Evolutionary conservation across 1,284 basidiomycete species (phyloP), one percentile per base, ranked within the genome.

Genomic region (Malassezia vespertilionis): DNA sequence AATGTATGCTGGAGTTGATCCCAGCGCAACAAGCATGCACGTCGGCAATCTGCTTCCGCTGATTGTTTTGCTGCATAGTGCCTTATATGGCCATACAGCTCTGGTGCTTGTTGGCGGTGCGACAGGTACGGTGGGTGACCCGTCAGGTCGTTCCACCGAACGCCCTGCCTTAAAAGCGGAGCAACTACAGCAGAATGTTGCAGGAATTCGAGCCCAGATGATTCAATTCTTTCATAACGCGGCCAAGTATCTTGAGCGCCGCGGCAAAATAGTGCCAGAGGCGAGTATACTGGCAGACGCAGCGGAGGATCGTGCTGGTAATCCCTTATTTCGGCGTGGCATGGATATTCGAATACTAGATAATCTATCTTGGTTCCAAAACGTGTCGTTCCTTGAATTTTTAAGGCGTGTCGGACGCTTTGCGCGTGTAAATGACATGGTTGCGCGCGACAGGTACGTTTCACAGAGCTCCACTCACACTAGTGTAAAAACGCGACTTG

Each of bases 91-190:
- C 0, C 89, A 97, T 70, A 76, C 76, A 21, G 77, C 82, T 28
- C 81, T 96, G 14, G 82, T 84, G 8, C 76, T 97, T 20, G 86
- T 87, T 68, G 91, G 91, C 27, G 90, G 90, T 0, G 91, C 88
- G 1, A 96, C 93, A 0, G 93, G 89, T 2, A 79, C 83, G n/a
- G 84, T 99, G 26, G 93, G 93, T 6, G 93, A 99, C 68, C 93
- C 93, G 2, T 89, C 87, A 0, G 93, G 93, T 1, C 78, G 90
- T 23, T 78, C 78, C 2, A 81, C 81, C 0, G 93, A 95, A 70
- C 80, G 93, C 14, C 79, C 81, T 44, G 76, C 81, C 1, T 79
- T 87, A 5, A 76, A 80, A 32, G 67, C 72, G 8, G 72, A 76
- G 2, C 76, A 78, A 32, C 78, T 90, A 2, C 75, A 80, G 26